These are phyloP conservation scores for Eimeria sp. DNA, from an alignment of 169 alveolate species.

Conservation along the genomic window DNA sequence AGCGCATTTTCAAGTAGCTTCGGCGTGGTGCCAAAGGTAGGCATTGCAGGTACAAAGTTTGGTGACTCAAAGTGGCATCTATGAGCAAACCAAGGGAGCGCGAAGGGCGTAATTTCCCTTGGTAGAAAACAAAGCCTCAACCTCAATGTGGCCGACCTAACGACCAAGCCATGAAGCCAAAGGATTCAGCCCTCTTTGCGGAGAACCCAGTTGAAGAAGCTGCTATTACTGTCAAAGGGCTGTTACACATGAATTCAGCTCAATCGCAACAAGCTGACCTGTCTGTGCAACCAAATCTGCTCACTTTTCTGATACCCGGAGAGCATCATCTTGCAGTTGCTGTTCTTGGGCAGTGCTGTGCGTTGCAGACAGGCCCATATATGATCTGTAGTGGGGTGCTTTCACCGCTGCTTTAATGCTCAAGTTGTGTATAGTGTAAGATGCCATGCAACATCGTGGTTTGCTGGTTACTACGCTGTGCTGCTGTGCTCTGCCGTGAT, in stretches of 20 bases:
- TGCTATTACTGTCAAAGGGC: not conserved
- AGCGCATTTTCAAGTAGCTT: not conserved
- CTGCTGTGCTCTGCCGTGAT: not conserved
- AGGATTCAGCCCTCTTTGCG: not conserved
- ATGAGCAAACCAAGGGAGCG: not conserved
- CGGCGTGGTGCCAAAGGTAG: not conserved
- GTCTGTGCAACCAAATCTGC: not conserved
- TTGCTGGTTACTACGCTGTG: not conserved
- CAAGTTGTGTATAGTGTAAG: not conserved
- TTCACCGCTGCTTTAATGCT: not conserved
- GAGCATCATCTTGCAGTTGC: not conserved
- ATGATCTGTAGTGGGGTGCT: not conserved
- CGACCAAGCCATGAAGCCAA: not conserved
- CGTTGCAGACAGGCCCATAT: not conserved
- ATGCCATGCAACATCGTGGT: not conserved
- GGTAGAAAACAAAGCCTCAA: not conserved
- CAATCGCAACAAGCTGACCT: not conserved
- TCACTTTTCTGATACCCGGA: not conserved
- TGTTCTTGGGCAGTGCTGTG: not conserved
- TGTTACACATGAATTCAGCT: not conserved
- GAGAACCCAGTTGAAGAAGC: not conserved
- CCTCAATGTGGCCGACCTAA: not conserved
- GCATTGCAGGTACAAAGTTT: not conserved
- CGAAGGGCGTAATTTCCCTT: not conserved
- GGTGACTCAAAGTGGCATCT: not conserved